These are phyloP conservation scores for Mortierella sp. DNA, from an alignment of 371 early-diverging fungal genomes.

Conservation along the genomic window DNA sequence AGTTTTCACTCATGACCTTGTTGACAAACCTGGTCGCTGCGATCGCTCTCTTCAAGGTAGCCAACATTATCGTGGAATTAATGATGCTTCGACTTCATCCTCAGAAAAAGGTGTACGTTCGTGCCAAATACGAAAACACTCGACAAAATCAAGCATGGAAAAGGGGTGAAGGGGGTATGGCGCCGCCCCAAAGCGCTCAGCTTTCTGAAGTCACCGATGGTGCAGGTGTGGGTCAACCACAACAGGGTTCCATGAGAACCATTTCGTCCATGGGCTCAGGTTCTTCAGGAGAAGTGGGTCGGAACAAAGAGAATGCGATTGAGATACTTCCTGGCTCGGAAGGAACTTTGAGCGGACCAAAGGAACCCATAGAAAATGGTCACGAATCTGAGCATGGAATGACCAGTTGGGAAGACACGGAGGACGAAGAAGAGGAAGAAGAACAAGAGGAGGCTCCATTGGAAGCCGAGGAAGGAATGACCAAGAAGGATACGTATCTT, in stretches of 20 bases:
- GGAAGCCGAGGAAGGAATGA: background rate
- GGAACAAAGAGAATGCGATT: too few relatives aligned
- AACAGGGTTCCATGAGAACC: background rate
- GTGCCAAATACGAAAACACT: constrained; percentile 58
- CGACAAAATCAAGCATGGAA: constrained; percentile 17
- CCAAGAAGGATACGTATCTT: background rate
- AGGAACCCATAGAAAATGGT: too few relatives aligned
- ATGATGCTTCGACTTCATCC: constrained; percentile 63
- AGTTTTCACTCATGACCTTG: constrained; percentile 61
- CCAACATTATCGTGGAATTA: constrained; percentile 62
- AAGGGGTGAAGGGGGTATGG: too few relatives aligned
- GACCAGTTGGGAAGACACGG: background rate
- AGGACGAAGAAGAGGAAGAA: background rate
- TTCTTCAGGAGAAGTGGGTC: too few relatives aligned
- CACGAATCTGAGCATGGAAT: background rate
- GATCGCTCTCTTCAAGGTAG: constrained; percentile 61
- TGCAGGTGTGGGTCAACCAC: background rate
- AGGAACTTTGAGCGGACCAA: too few relatives aligned
- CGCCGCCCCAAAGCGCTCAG: background rate
- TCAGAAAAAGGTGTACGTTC: constrained; percentile 53
- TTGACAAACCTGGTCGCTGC: constrained; percentile 64
- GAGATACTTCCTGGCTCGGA: too few relatives aligned
- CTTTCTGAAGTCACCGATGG: background rate
- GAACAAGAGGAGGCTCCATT: background rate
- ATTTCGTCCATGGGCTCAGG: too few relatives aligned